phyloP scores from a whole-genome alignment of 345 rosid genomes.

The Gossypium arboreum region DNA sequence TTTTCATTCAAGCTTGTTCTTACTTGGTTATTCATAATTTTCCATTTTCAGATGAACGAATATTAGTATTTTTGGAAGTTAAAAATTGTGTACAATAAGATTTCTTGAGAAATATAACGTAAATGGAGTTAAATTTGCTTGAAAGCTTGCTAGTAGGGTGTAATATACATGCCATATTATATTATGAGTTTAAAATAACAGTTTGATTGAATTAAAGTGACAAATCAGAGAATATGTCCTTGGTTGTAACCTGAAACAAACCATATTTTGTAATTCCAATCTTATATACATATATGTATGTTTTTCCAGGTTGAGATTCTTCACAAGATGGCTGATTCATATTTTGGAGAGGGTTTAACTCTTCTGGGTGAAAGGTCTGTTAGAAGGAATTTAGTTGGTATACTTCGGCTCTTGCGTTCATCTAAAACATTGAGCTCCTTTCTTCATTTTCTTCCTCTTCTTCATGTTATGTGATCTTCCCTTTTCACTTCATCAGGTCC shows the following conservation, averaged over 20 bases:
- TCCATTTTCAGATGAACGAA: not conserved
- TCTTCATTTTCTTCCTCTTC: not conserved
- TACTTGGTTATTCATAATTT: not conserved
- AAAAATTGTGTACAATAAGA: not conserved
- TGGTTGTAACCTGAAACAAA: not conserved
- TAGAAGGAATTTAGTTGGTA: slow-evolving; percentile 6
- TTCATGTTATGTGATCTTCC: not conserved
- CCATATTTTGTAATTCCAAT: not conserved
- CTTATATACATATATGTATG: not conserved
- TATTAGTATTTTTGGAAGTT: not conserved
- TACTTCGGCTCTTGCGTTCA: not conserved
- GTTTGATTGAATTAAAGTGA: not conserved
- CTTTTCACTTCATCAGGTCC: not conserved
- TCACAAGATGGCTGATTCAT: slow-evolving; percentile 45
- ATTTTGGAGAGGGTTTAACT: slow-evolving; percentile 93
- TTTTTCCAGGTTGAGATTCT: slow-evolving; percentile 52
- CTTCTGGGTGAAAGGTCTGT: slow-evolving; percentile 73
- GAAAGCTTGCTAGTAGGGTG: not conserved
- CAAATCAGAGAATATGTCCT: not conserved
- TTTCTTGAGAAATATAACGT: not conserved
- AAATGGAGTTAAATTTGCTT: slow-evolving; percentile 1
- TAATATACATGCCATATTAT: not conserved
- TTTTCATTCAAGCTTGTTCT: not conserved
- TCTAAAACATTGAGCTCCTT: not conserved
- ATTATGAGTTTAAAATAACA: not conserved